phyloP scores from a whole-genome alignment of 78 protist genomes.

The Dictyostelium discoideum region DNA sequence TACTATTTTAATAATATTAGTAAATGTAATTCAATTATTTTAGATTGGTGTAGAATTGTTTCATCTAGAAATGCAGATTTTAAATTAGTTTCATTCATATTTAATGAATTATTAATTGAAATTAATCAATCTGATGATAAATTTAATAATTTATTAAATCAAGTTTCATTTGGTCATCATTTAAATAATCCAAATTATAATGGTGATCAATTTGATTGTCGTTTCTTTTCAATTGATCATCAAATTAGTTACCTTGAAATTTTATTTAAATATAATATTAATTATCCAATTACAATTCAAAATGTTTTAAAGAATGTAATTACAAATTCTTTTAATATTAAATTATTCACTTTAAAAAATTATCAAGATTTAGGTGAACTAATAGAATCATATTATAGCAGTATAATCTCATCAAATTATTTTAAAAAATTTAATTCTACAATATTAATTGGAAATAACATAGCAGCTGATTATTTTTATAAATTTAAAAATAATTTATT shows the following conservation, averaged over 20 bases:
- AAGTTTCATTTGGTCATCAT: neutral
- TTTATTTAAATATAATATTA: neutral
- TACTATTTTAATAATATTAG: neutral
- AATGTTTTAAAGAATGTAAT: neutral
- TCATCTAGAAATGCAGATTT: neutral
- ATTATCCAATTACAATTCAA: neutral
- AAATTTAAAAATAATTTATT: neutral
- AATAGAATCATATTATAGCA: neutral
- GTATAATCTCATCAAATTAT: neutral
- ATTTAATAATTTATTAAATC: neutral
- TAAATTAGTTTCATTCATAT: neutral
- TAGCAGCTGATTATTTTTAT: neutral
- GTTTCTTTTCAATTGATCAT: neutral
- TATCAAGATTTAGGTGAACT: neutral
- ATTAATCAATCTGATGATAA: neutral
- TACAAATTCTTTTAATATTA: neutral
- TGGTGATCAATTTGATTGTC: neutral
- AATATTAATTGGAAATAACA: neutral
- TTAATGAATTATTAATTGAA: neutral
- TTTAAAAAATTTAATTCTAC: neutral
- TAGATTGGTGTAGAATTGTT: neutral
- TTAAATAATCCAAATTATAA: no score
- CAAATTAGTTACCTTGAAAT: neutral
- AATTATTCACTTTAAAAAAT: neutral
- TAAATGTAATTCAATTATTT: neutral